Evolutionary conservation across 352 stramenopile species (phyloP).

Genomic region (Phytophthora podocarpi): DNA sequence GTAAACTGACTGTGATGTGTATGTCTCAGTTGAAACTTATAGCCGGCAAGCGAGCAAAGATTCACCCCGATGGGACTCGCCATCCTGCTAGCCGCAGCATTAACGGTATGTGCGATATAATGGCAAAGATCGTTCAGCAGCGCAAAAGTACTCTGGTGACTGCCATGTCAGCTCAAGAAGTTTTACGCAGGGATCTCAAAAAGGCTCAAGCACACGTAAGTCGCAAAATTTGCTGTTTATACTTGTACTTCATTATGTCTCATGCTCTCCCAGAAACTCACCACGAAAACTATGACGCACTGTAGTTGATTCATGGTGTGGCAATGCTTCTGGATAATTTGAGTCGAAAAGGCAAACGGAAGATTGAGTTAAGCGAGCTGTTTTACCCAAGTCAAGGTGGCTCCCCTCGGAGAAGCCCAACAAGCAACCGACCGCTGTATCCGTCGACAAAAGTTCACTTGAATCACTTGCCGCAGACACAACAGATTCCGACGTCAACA

Average conservation of each 20-base stretch:
- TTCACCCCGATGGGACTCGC: conserved; percentile 7
- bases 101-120: conserved; percentile 32
- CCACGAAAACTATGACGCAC: neutral
- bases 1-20: neutral
- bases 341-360: conserved; percentile 38
- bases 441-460: conserved; percentile 56
- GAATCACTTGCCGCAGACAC: conserved; percentile 49
- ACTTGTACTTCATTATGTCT: too few species aligned
- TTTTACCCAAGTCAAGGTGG: conserved; percentile 9
- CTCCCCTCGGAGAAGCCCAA: conserved; percentile 34
- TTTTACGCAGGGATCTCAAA: conserved; percentile 36
- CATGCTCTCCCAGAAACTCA: too few species aligned
- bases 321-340: conserved; percentile 57
- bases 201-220: conserved; percentile 49
- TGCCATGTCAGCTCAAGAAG: conserved; percentile 28
- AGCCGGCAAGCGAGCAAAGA: conserved; percentile 11
- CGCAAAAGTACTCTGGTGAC: conserved; percentile 38
- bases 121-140: conserved; percentile 54
- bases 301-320: conserved; percentile 60
- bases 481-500: conserved; percentile 60
- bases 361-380: conserved; percentile 10
- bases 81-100: neutral
- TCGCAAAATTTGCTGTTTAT: too few species aligned
- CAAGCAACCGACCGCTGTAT: conserved; percentile 44
- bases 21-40: conserved; percentile 10